Conservation (phyloP, 306 rosid species). For the apple (Malus domestica) region DNA sequence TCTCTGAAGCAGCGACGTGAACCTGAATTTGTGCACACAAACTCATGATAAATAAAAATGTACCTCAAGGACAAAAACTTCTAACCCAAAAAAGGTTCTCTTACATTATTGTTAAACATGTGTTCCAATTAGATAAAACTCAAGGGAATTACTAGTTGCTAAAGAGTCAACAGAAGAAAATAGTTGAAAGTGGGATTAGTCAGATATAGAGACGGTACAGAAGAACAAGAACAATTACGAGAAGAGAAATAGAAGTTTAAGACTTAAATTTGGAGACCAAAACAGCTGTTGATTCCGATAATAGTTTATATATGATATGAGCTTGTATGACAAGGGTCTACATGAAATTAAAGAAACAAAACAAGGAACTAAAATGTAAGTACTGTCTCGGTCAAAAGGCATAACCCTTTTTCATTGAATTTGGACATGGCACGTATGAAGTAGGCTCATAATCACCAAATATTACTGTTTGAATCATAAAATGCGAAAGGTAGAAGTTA, state of each 20-base stretch:
- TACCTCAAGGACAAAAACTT: neutral
- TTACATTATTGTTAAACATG: neutral
- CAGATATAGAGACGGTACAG: neutral
- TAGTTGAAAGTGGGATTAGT: neutral
- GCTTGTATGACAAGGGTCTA: neutral
- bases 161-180: neutral
- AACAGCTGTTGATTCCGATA: neutral
- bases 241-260: neutral
- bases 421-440: neutral
- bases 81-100: neutral
- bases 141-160: neutral
- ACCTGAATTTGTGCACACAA: constrained; percentile 41
- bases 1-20: constrained; percentile 75
- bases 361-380: neutral
- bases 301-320: neutral
- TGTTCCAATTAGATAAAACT: neutral
- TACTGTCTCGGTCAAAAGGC: neutral
- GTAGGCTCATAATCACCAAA: neutral
- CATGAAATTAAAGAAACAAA: neutral
- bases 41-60: neutral
- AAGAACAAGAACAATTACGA: neutral
- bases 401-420: neutral
- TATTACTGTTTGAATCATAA: neutral
- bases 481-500: neutral
- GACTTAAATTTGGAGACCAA: neutral